These are phyloP conservation scores for Glarea lozoyensis DNA, from an alignment of 495 filamentous ascomycete genomes.

Conservation along the genomic window DNA sequence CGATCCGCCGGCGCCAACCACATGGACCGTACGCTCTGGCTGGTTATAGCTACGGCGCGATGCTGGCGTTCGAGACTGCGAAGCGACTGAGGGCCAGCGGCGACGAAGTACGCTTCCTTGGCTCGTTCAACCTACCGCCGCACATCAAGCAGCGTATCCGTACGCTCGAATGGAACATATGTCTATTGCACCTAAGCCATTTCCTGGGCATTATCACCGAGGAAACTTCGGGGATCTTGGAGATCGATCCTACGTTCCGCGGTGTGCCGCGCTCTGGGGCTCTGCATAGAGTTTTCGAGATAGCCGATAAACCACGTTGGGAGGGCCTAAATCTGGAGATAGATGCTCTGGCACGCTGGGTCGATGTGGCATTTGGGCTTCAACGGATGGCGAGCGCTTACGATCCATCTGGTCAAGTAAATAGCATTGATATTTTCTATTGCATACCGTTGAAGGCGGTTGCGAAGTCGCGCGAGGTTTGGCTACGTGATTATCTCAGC, in stretches of 20 bases:
- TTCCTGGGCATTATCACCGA: constrained; percentile 41
- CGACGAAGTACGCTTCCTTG: constrained; percentile 28
- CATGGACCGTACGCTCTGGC: constrained; percentile 46
- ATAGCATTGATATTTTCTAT: constrained; percentile 41
- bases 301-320: constrained; percentile 22
- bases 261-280: constrained; percentile 13
- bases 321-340: constrained; percentile 30
- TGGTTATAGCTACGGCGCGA: constrained; percentile 45
- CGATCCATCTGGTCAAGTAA: constrained; percentile 36
- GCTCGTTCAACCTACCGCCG: constrained; percentile 36
- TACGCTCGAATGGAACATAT: constrained; percentile 34
- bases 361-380: constrained; percentile 29
- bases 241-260: constrained; percentile 15
- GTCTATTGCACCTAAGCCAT: constrained; percentile 36
- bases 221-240: constrained; percentile 18
- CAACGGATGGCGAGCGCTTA: constrained; percentile 41
- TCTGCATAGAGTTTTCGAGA: constrained; percentile 23
- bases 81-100: constrained; percentile 32
- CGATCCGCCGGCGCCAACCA: constrained; percentile 38
- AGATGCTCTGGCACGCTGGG: constrained; percentile 29
- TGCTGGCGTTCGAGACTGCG: constrained; percentile 45
- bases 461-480: constrained; percentile 32
- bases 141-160: constrained; percentile 45
- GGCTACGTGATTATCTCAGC: constrained; percentile 30
- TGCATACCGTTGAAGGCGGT: constrained; percentile 29